Conservation (phyloP, 1,139 yeast species). For the Blastobotrys serpentis region DNA sequence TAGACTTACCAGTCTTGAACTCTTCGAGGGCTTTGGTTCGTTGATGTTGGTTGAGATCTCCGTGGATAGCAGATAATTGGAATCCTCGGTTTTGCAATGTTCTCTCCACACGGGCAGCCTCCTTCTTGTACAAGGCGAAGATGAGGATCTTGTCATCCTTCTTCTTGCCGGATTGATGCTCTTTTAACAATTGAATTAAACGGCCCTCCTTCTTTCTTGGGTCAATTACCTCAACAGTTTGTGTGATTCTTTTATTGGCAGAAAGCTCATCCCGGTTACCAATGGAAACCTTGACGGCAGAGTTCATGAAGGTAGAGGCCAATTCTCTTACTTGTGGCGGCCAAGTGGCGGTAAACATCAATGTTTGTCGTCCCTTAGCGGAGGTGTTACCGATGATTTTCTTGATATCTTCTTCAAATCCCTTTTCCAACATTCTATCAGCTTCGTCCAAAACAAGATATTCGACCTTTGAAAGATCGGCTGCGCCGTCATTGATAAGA, state of each 20-base stretch:
- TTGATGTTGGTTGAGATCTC: constrained; percentile 90
- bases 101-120: constrained; percentile 87
- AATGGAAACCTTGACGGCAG: constrained; percentile 83
- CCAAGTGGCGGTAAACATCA: constrained; percentile 91
- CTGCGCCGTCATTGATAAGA: constrained; percentile 83
- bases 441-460: constrained; percentile 95
- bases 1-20: constrained; percentile 78
- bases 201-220: constrained; percentile 79
- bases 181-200: constrained; percentile 65
- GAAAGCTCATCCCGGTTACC: constrained; percentile 92
- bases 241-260: constrained; percentile 92
- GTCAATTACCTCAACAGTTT: constrained; percentile 88
- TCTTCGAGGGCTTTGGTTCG: constrained; percentile 83
- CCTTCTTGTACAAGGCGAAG: constrained; percentile 94
- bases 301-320: constrained; percentile 76
- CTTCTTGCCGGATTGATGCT: constrained; percentile 68
- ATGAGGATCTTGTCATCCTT: constrained; percentile 75
- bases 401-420: constrained; percentile 95
- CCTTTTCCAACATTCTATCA: constrained; percentile 96
- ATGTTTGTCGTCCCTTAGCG: constrained; percentile 61
- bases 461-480: constrained; percentile 63
- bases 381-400: constrained; percentile 62
- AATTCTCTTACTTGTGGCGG: constrained; percentile 90
- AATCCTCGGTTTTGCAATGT: constrained; percentile 70
- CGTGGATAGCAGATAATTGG: constrained; percentile 89